Percentiles rank a stretch among this genome's conserved stretches.
Evolutionary conservation across 768 basidiomycete species (phyloP).

Genomic region (Psilocybe azurescens): DNA sequence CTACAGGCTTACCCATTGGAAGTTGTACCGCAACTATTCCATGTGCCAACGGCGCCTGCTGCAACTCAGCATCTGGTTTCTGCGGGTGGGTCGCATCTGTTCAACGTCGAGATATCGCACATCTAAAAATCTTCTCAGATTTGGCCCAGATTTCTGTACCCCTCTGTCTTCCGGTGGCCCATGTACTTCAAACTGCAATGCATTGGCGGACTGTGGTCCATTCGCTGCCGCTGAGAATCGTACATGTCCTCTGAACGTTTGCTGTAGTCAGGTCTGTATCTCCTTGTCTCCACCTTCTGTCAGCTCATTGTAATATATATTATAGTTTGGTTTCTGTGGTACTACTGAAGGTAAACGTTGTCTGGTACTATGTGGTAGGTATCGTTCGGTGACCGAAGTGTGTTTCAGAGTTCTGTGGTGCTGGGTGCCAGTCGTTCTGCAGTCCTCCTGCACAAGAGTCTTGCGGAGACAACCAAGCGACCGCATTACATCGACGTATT

Average conservation of each 20-base stretch:
- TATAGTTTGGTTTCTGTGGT: constrained; percentile 21
- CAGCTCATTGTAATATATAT: neutral
- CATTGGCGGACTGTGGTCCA: constrained; percentile 19
- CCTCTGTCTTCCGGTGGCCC: constrained; percentile 11
- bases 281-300: too few relatives aligned
- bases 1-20: constrained; percentile 27
- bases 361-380: constrained; percentile 4
- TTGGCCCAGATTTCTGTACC: constrained; percentile 22
- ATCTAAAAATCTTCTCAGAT: constrained; percentile 10
- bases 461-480: constrained; percentile 19
- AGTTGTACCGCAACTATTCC: constrained; percentile 26
- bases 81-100: constrained; percentile 22
- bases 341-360: constrained; percentile 14
- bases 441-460: constrained; percentile 9
- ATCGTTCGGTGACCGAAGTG: neutral
- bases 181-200: constrained; percentile 16
- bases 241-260: constrained; percentile 19
- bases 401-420: constrained; percentile 8
- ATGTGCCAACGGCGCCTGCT: constrained; percentile 31
- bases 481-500: constrained; percentile 26
- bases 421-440: constrained; percentile 10
- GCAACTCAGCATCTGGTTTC: constrained; percentile 28
- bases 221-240: constrained; percentile 16
- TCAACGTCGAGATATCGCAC: neutral
- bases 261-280: constrained; percentile 19